Evolutionary conservation across 2,329 filamentous ascomycete genomes (phyloP).

Genomic region (Graphilbum sp.): DNA sequence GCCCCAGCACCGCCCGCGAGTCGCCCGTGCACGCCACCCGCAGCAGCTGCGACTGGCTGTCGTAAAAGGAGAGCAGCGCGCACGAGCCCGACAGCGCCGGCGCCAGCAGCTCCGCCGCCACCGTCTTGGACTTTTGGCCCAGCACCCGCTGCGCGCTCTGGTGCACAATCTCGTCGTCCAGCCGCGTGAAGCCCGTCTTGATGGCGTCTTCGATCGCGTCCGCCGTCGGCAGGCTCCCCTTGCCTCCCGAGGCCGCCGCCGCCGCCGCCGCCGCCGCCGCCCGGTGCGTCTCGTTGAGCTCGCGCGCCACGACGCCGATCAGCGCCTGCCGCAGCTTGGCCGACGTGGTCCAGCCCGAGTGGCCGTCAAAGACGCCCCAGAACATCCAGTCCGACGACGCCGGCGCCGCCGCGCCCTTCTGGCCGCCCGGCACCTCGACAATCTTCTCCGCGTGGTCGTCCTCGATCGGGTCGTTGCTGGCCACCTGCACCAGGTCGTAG

Average conservation of each 20-base stretch:
- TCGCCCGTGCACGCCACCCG: constrained; percentile 94
- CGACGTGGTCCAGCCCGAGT: constrained; percentile 97
- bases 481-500: constrained; percentile 87
- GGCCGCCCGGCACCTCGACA: constrained; percentile 60
- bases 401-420: constrained; percentile 32
- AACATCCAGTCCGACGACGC: constrained; percentile 98
- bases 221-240: constrained; percentile 39
- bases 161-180: constrained; percentile 91
- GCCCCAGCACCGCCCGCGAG: constrained; percentile 84
- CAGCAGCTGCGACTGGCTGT: constrained; percentile 69
- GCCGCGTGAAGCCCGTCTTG: constrained; percentile 72
- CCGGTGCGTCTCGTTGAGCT: constrained; percentile 86
- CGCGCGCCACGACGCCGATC: constrained; percentile 81
- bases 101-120: constrained; percentile 79
- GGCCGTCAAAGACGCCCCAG: constrained; percentile 97
- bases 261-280: constrained; percentile 47
- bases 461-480: constrained; percentile 94
- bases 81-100: constrained; percentile 95
- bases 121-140: constrained; percentile 74
- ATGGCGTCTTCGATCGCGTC: constrained; percentile 82
- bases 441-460: constrained; percentile 98
- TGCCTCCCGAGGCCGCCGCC: constrained; percentile 56
- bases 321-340: constrained; percentile 86
- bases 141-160: constrained; percentile 84
- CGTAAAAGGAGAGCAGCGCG: constrained; percentile 90